Conservation (phyloP, 2,329 filamentous ascomycete species). For the Cucurbitaria berberidis region DNA sequence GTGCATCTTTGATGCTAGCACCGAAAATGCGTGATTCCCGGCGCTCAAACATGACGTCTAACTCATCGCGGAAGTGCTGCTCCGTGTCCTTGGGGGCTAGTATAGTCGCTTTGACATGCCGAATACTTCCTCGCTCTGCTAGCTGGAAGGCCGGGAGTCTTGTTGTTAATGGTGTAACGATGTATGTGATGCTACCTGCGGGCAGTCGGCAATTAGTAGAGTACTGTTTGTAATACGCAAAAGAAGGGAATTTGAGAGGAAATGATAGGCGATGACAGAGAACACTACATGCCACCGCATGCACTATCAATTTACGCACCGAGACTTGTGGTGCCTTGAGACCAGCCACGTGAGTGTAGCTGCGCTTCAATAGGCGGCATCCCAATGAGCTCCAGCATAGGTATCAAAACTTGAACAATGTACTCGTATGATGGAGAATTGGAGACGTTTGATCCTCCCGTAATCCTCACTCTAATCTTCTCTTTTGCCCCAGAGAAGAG, state of each 20-base stretch:
- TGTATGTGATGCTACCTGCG: slow-evolving; percentile 53
- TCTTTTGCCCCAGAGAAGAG: slow-evolving; percentile 48
- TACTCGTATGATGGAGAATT: slow-evolving; percentile 64
- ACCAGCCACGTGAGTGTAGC: slow-evolving; percentile 62
- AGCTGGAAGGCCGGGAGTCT: slow-evolving; percentile 48
- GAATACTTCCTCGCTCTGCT: slow-evolving; percentile 30
- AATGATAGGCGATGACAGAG: too few relatives aligned
- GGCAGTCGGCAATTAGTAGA: too few relatives aligned
- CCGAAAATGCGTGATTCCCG: slow-evolving; percentile 23
- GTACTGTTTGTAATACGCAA: too few relatives aligned
- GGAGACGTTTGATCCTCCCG: slow-evolving; percentile 65
- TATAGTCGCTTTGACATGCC: slow-evolving; percentile 45
- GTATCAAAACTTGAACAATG: slow-evolving; percentile 60
- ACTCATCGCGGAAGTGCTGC: slow-evolving; percentile 31
- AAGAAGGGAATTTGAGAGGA: too few relatives aligned
- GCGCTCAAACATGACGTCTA: slow-evolving; percentile 32
- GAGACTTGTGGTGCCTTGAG: slow-evolving; percentile 52
- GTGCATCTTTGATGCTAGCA: slow-evolving; percentile 6
- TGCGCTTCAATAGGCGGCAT: slow-evolving; percentile 54
- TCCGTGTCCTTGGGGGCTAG: slow-evolving; percentile 47
- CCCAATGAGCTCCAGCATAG: slow-evolving; percentile 59
- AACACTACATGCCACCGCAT: too few relatives aligned
- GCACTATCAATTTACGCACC: slow-evolving; percentile 38
- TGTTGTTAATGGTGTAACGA: slow-evolving; percentile 51
- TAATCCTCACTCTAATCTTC: slow-evolving; percentile 52